A percentile compares a stretch with the other conserved stretches of the same genome.
These are phyloP conservation scores for Trametes hirsuta DNA, from an alignment of 1,284 basidiomycete species.

Conservation along the genomic window DNA sequence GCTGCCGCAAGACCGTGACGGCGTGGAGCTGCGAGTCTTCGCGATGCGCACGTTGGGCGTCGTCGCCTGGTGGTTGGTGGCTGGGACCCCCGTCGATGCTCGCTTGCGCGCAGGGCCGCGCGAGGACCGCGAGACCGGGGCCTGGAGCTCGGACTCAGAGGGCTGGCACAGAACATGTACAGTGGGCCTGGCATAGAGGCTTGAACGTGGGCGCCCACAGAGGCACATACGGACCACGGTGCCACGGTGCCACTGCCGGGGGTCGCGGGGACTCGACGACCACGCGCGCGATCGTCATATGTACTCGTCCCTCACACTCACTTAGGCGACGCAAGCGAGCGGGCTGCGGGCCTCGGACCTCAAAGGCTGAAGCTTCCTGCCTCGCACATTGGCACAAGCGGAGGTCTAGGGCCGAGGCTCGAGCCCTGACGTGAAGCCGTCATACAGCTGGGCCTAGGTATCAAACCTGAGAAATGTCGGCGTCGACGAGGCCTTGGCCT, in stretches of 20 bases:
- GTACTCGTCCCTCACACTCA: not conserved
- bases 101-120: no score
- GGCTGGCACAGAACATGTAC: no score
- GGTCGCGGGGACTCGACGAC: not conserved
- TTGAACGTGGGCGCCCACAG: not conserved
- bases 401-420: not conserved
- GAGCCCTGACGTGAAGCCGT: not conserved
- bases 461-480: no score
- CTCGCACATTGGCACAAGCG: not conserved
- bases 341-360: not conserved
- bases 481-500: no score
- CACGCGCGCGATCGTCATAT: not conserved
- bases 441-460: no score
- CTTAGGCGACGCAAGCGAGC: not conserved
- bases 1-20: no score
- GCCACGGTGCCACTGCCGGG: not conserved
- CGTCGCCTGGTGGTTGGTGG: no score
- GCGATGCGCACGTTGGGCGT: no score
- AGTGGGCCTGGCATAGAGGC: not conserved
- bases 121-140: no score
- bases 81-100: no score
- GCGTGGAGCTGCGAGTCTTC: no score
- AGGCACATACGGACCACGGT: constrained; percentile 1
- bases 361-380: not conserved
- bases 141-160: no score